phyloP scores from a whole-genome alignment of 192 early-diverging fungal genomes.

The Rhizoclosmatium sp. region DNA sequence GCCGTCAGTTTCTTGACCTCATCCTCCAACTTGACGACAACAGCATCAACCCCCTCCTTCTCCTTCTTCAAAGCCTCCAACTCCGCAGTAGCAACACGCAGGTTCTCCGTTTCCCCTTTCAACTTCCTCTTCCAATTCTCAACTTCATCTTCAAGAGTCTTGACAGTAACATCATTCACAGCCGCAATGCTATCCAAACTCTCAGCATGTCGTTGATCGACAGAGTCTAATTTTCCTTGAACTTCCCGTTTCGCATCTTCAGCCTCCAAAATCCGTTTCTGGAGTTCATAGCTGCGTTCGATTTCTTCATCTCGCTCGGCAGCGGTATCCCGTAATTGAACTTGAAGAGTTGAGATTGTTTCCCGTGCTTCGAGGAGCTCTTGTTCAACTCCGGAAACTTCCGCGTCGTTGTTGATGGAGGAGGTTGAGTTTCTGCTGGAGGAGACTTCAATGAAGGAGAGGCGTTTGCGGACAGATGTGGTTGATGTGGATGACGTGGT shows the following conservation, averaged over 20 bases:
- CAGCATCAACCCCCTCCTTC: slow-evolving; percentile 28
- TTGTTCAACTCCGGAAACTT: slow-evolving; percentile 21
- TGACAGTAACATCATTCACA: slow-evolving; percentile 32
- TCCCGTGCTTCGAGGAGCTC: slow-evolving; percentile 17
- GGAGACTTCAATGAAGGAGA: neutral
- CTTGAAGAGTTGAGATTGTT: neutral
- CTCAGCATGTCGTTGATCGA: slow-evolving; percentile 5
- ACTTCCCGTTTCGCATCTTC: slow-evolving; percentile 3
- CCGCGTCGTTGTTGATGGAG: neutral
- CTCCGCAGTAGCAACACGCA: slow-evolving; percentile 23
- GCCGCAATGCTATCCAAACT: slow-evolving; percentile 32
- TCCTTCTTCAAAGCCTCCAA: slow-evolving; percentile 19
- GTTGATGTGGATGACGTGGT: neutral
- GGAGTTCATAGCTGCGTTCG: neutral
- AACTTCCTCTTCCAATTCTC: slow-evolving; percentile 23
- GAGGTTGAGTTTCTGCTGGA: neutral
- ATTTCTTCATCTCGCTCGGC: neutral
- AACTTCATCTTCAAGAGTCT: slow-evolving; percentile 36
- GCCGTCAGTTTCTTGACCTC: neutral
- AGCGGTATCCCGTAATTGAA: neutral
- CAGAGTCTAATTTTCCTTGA: slow-evolving; percentile 26
- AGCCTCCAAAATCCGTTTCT: neutral
- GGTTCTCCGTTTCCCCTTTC: slow-evolving; percentile 24
- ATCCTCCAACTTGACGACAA: slow-evolving; percentile 27
- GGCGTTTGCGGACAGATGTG: neutral